Conservation (phyloP, 805 yeast species). For the Candida maesae region DNA sequence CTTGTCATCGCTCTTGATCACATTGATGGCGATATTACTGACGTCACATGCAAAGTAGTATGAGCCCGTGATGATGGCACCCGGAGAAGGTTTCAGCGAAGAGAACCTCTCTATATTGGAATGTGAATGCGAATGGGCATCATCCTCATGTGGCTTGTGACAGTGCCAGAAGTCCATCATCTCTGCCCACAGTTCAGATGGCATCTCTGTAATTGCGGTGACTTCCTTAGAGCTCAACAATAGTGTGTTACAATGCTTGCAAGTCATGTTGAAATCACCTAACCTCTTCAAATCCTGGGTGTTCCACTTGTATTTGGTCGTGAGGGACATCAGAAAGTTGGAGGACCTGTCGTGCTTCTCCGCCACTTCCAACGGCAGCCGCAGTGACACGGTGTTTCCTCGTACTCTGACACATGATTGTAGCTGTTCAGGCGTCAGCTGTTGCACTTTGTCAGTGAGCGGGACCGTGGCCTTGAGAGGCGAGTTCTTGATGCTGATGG, state of each 20-base stretch:
- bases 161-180: conserved; percentile 94
- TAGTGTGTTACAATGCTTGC: conserved; percentile 28
- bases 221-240: conserved; percentile 30
- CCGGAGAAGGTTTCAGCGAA: conserved; percentile 39
- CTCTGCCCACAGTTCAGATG: conserved; percentile 91
- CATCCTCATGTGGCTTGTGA: background rate
- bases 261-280: conserved; percentile 30
- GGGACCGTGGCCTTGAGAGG: background rate
- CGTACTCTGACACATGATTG: conserved; percentile 6
- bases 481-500: background rate
- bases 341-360: conserved; percentile 12
- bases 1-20: conserved; percentile 2
- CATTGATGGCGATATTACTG: conserved; percentile 2
- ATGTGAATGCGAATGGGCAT: conserved; percentile 4
- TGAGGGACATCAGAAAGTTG: conserved; percentile 23
- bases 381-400: conserved; percentile 5
- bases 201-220: conserved; percentile 50
- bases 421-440: conserved; percentile 4
- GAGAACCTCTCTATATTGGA: conserved; percentile 33
- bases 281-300: conserved; percentile 35
- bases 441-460: background rate
- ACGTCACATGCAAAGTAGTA: conserved; percentile 40
- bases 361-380: conserved; percentile 12
- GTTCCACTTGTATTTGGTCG: conserved; percentile 37
- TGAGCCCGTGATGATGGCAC: conserved; percentile 49